Percentiles rank a stretch among this genome's conserved stretches.
phyloP scores from a whole-genome alignment of 179 eudicot species.

The Beta corolliflora region DNA sequence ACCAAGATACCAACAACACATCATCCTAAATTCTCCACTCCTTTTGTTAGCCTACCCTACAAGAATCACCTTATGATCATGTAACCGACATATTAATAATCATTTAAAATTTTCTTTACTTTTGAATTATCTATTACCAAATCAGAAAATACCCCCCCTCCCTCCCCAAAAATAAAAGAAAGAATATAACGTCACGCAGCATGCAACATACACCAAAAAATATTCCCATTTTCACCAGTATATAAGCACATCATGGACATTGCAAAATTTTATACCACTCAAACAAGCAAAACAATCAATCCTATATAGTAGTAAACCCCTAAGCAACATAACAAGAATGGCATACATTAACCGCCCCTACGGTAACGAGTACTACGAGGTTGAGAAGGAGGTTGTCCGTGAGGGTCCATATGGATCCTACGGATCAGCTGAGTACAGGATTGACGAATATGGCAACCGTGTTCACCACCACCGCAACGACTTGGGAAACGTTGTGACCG shows the following conservation, averaged over 20 bases:
- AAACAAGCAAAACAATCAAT: background rate
- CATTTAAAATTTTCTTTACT: too few species aligned
- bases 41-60: too few species aligned
- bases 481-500: background rate
- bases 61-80: too few species aligned
- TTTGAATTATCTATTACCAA: too few species aligned
- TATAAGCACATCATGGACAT: constrained; percentile 16
- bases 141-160: too few species aligned
- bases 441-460: constrained; percentile 19
- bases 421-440: constrained; percentile 24
- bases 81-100: too few species aligned
- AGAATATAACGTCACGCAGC: too few species aligned
- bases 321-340: constrained; percentile 16
- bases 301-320: background rate
- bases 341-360: constrained; percentile 15
- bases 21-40: too few species aligned
- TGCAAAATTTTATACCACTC: constrained; percentile 12
- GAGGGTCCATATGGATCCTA: constrained; percentile 25
- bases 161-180: too few species aligned
- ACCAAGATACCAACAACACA: too few species aligned
- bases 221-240: constrained; percentile 16
- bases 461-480: constrained; percentile 17
- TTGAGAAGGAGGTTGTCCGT: constrained; percentile 24
- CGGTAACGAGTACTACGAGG: constrained; percentile 23
- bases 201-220: background rate